phyloP scores from a whole-genome alignment of 495 filamentous ascomycete species.

The Opeltia flavorubescens region DNA sequence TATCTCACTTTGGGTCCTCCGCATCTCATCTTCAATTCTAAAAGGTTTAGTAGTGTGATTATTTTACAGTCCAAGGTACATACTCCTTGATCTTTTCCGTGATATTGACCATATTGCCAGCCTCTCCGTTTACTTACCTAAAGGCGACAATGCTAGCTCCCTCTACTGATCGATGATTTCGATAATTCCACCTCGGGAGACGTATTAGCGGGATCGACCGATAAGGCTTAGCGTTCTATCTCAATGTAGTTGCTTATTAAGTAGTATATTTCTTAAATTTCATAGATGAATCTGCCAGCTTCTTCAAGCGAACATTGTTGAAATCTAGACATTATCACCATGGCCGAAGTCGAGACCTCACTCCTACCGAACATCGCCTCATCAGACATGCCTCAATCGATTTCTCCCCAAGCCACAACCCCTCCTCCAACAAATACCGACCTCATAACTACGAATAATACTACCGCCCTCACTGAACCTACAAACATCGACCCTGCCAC shows the following conservation, averaged over 20 bases:
- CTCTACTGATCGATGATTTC: too few species aligned
- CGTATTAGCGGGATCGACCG: too few species aligned
- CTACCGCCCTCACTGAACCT: slow-evolving; percentile 12
- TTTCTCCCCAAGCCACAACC: background rate
- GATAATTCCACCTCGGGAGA: too few species aligned
- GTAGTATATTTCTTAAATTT: too few species aligned
- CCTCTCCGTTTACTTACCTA: background rate
- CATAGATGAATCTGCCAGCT: too few species aligned
- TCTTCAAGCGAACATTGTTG: too few species aligned
- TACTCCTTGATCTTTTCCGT: slow-evolving; percentile 99
- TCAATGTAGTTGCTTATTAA: too few species aligned
- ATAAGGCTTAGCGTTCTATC: too few species aligned
- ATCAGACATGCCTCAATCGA: background rate
- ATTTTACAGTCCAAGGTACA: slow-evolving; percentile 14
- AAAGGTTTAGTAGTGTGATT: slow-evolving; percentile 5
- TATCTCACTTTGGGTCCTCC: slow-evolving; percentile 79
- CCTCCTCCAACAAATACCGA: slow-evolving; percentile 7
- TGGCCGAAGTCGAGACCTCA: slow-evolving; percentile 6
- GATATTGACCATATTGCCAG: slow-evolving; percentile 78
- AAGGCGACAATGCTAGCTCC: too few species aligned
- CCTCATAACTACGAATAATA: slow-evolving; percentile 7
- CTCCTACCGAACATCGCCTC: background rate
- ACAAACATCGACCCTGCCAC: slow-evolving; percentile 15
- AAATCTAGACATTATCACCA: background rate
- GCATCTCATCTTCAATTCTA: slow-evolving; percentile 99